Evolutionary conservation across 352 stramenopile genomes (phyloP).

Genomic region (Phytophthora tubulina): DNA sequence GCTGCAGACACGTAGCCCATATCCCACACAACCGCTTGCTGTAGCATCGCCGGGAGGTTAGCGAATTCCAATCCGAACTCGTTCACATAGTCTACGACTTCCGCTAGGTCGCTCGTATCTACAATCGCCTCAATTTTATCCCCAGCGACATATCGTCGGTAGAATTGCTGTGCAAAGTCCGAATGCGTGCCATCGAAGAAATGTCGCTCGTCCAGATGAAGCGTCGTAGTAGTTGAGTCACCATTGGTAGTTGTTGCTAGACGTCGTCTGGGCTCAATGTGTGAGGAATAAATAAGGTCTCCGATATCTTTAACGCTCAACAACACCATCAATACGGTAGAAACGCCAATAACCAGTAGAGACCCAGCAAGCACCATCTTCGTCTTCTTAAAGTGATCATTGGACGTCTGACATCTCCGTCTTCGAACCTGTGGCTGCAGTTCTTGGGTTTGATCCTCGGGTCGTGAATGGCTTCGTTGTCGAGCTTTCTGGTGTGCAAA

Average conservation of each 20-base stretch:
- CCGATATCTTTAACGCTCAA: neutral
- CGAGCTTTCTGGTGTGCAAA: constrained; percentile 3
- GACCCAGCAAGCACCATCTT: constrained; percentile 14
- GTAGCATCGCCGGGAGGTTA: constrained; percentile 46
- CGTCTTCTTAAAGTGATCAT: neutral
- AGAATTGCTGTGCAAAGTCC: constrained; percentile 69
- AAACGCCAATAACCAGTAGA: constrained; percentile 10
- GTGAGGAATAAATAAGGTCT: constrained; percentile 32
- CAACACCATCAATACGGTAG: constrained; percentile 3
- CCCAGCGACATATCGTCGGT: constrained; percentile 51
- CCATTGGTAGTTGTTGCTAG: constrained; percentile 15
- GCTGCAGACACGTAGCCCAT: constrained; percentile 46
- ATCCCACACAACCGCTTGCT: constrained; percentile 63
- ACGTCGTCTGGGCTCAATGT: constrained; percentile 7
- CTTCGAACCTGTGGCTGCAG: neutral
- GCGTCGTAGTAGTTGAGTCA: constrained; percentile 2
- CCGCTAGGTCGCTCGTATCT: constrained; percentile 20
- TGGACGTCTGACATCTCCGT: neutral
- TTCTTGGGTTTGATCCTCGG: neutral
- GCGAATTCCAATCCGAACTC: constrained; percentile 40
- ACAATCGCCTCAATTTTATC: constrained; percentile 22
- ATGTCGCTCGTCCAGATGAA: constrained; percentile 56
- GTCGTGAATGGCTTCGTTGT: constrained; percentile 6
- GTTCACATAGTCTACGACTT: constrained; percentile 33
- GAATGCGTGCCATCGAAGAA: constrained; percentile 57